Evolutionary conservation across 441 rosid genomes (phyloP), one percentile per base, ranked within the genome.

Genomic region (Jatropha multifida): DNA sequence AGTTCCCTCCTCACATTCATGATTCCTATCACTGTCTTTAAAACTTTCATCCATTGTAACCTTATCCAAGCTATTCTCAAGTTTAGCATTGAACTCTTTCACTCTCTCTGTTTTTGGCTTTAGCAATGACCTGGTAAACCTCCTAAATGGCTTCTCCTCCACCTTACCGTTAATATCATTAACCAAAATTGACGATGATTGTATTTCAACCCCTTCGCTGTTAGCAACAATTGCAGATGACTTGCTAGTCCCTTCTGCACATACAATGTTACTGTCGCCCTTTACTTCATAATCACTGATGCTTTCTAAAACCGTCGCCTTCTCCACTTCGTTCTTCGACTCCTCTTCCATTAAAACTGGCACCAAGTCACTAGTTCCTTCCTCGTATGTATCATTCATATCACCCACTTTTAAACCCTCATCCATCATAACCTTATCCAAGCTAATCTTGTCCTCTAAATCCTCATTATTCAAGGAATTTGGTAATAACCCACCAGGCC

Each of bases 71-170:
- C 56, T 64, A 70, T 59, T 63, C 27, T 69, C 48, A 66, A n/a
- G 76, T 56, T 65, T 76, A 74, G 23, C 5, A 8, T 42, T 75
- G 48, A 72, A 71, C 46, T 48, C 61, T 26, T 66, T 65, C 70
- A 41, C 77, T 7, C 27, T 76, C 71, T 90, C 88, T 65, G 26
- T 73, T 78, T 81, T 85, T 15, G 76, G 74, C 74, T 90, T 90
- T 78, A 87, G 78, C 71, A 83, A 71, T 0, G 98, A 93, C 68
- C 98, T 86, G 1, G 99, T 94, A 83, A 91, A 88, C 89, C 97
- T 87, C 83, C 86, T 84, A n/a, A 72, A 17, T 4, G 90, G 84
- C 74, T 73, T 84, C 54, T 42, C 82, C 55, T 62, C 81, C 48
- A 41, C 49, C 79, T 83, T 81, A 44, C 71, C 77, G 54, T 76